Evolutionary conservation across 352 stramenopile genomes (phyloP).

Genomic region (Phytophthora constricta): DNA sequence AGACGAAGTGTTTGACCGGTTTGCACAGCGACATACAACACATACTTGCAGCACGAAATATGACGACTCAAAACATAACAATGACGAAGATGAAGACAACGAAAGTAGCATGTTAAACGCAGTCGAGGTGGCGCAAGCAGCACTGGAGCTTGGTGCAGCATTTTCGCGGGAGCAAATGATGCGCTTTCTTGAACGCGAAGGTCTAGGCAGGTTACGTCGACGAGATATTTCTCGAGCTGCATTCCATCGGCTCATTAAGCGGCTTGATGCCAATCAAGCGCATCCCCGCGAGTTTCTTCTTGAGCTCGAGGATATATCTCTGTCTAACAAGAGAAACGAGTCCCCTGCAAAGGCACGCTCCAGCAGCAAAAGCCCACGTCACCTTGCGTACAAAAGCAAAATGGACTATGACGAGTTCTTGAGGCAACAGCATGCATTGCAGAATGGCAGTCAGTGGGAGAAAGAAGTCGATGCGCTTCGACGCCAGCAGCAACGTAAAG

Average conservation of each 20-base stretch:
- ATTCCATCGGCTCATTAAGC: slow-evolving; percentile 48
- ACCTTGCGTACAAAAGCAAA: slow-evolving; percentile 41
- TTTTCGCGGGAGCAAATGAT: slow-evolving; percentile 71
- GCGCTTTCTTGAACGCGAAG: slow-evolving; percentile 56
- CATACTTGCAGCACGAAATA: not conserved
- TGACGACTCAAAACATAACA: slow-evolving; percentile 24
- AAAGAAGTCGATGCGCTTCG: slow-evolving; percentile 32
- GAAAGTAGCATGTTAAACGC: slow-evolving; percentile 34
- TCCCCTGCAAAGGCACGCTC: not conserved
- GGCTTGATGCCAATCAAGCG: slow-evolving; percentile 43
- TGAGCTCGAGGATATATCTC: slow-evolving; percentile 10
- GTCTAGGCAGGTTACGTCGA: slow-evolving; percentile 48
- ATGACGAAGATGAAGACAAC: slow-evolving; percentile 39
- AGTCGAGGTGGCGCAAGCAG: slow-evolving; percentile 68
- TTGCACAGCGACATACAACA: slow-evolving; percentile 17
- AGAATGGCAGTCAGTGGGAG: slow-evolving; percentile 30
- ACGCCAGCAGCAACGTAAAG: slow-evolving; percentile 17
- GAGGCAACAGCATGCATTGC: slow-evolving; percentile 9
- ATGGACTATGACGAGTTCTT: slow-evolving; percentile 66
- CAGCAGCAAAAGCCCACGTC: slow-evolving; percentile 26
- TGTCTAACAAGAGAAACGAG: not conserved
- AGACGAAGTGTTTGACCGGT: slow-evolving; percentile 37
- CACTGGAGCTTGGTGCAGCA: slow-evolving; percentile 69
- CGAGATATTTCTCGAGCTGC: slow-evolving; percentile 39
- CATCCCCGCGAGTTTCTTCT: slow-evolving; percentile 32